phyloP scores from a whole-genome alignment of 2,329 filamentous ascomycete genomes.

The Curvularia spicifera region DNA sequence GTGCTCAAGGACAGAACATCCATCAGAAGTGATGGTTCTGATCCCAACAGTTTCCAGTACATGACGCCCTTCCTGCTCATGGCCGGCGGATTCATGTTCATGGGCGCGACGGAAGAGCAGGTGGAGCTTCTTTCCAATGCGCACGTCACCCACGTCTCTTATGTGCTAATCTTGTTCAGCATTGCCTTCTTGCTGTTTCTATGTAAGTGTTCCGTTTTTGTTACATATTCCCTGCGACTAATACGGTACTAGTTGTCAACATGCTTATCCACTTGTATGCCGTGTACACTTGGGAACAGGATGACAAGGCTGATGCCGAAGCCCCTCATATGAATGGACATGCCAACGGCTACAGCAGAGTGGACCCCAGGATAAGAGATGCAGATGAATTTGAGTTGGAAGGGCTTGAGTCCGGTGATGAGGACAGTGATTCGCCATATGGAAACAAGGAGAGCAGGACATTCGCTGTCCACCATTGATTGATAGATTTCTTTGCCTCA shows the following conservation, averaged over 20 bases:
- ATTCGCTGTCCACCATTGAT: slow-evolving; percentile 24
- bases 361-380: slow-evolving; percentile 70
- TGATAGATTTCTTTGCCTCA: not conserved
- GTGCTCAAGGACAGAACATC: slow-evolving; percentile 75
- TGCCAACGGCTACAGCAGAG: slow-evolving; percentile 51
- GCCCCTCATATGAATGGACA: slow-evolving; percentile 40
- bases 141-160: slow-evolving; percentile 85
- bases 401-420: slow-evolving; percentile 86
- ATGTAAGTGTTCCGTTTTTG: slow-evolving; percentile 57
- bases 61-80: slow-evolving; percentile 78
- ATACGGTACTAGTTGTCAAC: slow-evolving; percentile 66
- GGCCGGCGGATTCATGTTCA: slow-evolving; percentile 93
- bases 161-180: slow-evolving; percentile 89
- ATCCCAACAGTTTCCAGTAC: slow-evolving; percentile 76
- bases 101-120: slow-evolving; percentile 97
- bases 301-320: slow-evolving; percentile 46
- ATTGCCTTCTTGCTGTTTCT: slow-evolving; percentile 90
- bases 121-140: slow-evolving; percentile 78
- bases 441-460: slow-evolving; percentile 36
- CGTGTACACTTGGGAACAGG: slow-evolving; percentile 60
- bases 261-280: slow-evolving; percentile 87
- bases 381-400: slow-evolving; percentile 94
- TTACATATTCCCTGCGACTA: slow-evolving; percentile 10
- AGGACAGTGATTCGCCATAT: slow-evolving; percentile 57
- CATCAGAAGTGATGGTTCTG: slow-evolving; percentile 63